Base-by-base conservation (phyloP, 371 early-diverging fungal genomes). In the Syncephalastrum racemosum region DNA sequence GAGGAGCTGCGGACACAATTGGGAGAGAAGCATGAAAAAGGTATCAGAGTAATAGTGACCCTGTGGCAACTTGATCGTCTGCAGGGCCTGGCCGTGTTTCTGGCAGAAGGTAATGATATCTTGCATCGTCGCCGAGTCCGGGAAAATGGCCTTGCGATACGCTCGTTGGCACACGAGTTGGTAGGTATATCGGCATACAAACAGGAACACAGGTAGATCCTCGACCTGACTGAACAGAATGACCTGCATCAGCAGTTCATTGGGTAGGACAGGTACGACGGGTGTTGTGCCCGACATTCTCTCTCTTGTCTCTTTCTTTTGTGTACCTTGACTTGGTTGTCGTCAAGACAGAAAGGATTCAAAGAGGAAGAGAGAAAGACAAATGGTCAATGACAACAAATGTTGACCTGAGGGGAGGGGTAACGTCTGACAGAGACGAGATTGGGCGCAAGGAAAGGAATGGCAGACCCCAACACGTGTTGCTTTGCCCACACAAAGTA, bases 71-170 rank as follows among this genome's bases (percentile, higher is more conserved):
- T 73, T 77, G 15, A 77, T 67, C 2, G 68, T 77, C 27, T 62
- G 55, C 36, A 77, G 31, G 5, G 70, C 56, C 18, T 25, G 52
- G 14, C 74, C 78, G 55, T 77, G 63, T 19, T 66, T 46, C 58
- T 67, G 56, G 50, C 72, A 74, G 39, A 77, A 76, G 2, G 48
- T 36, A 14, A 67, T 46, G 20, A 77, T 62, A 13, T 73, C 66
- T 6, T 60, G 24, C 49, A 56, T 50, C 10, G 54, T 47, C 7
- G 27, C 36, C 3, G 43, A n/a, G 47, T 73, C 71, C 12, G 74
- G 74, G 58, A 77, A 77, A 18, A 74, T 64, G n/a, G 62, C 72
- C 50, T 69, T 71, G 14, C 56, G 64, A 44, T 77, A 77, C 3
- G 63, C 71, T 40, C 49, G 46, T 24, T 64, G 72, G 45, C 68